Evolutionary conservation across 768 basidiomycete genomes (phyloP).

Genomic region (Kwoniella sp.): DNA sequence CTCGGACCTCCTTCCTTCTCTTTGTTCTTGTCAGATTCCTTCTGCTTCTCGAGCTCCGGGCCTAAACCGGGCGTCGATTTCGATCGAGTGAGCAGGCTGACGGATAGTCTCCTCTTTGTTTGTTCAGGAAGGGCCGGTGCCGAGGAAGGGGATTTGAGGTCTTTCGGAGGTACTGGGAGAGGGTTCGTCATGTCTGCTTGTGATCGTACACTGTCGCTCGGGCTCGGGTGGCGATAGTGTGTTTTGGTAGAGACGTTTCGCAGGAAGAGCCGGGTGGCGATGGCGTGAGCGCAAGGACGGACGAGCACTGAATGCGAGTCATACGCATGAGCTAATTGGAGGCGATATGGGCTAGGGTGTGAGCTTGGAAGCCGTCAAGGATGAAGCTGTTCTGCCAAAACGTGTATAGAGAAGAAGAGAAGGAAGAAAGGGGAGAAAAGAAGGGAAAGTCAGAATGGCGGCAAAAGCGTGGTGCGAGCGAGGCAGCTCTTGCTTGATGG

Average conservation of each 20-base stretch:
- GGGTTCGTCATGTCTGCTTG: neutral
- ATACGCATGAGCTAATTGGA: no score
- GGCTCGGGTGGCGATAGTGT: neutral
- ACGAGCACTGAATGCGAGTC: no score
- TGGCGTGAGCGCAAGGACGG: neutral
- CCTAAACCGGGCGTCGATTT: neutral
- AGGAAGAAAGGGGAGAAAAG: no score
- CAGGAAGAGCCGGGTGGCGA: neutral
- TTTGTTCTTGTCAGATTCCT: neutral
- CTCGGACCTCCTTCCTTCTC: constrained; percentile 1
- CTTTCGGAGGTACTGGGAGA: constrained; percentile 6
- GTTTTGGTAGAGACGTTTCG: no score
- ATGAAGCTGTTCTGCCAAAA: neutral
- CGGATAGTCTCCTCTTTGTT: neutral
- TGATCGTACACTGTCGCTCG: no score
- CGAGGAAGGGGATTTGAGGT: neutral
- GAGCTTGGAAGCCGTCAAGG: neutral
- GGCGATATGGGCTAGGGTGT: no score
- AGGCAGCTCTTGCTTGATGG: no score
- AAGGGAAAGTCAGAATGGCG: no score
- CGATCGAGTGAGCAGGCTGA: neutral
- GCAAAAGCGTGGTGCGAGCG: no score
- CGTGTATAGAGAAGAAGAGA: neutral
- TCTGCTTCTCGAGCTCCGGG: neutral
- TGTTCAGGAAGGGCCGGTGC: neutral